Conservation (phyloP, 441 rosid genomes). For the Arabidopsis lyrata region DNA sequence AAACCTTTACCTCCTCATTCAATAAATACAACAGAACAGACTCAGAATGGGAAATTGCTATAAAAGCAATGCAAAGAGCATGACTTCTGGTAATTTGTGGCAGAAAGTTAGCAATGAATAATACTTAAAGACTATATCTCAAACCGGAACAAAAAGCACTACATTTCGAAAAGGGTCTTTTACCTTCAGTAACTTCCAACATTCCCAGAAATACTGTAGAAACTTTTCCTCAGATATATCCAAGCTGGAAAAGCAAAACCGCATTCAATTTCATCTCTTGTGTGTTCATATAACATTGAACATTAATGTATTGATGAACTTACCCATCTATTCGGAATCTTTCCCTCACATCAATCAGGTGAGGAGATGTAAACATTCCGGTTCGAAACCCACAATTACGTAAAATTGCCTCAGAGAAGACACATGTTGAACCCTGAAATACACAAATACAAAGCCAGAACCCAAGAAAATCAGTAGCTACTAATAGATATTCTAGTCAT, state of each 20-base stretch:
- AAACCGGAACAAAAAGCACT: conserved; percentile 24
- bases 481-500: conserved; percentile 5
- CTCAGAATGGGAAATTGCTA: not conserved
- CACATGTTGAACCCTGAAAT: conserved; percentile 89
- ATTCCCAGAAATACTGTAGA: conserved; percentile 83
- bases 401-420: conserved; percentile 85
- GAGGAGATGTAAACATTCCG: conserved; percentile 93
- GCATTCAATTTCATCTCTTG: conserved; percentile 21
- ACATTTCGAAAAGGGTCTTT: conserved; percentile 16
- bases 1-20: conserved; percentile 1
- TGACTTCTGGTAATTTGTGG: conserved; percentile 10
- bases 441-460: conserved; percentile 21
- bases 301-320: conserved; percentile 36
- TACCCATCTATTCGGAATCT: conserved; percentile 85
- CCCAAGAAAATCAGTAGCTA: conserved; percentile 27
- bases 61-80: conserved; percentile 8
- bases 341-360: conserved; percentile 94
- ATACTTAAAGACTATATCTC: conserved; percentile 2
- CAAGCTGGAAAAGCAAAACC: conserved; percentile 56
- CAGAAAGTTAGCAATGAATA: conserved; percentile 7
- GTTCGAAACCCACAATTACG: conserved; percentile 84
- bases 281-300: conserved; percentile 24
- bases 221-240: conserved; percentile 88
- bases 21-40: conserved; percentile 29
- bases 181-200: conserved; percentile 83